Conservation (phyloP, 108 stramenopile genomes). For the Parmales sp. region DNA sequence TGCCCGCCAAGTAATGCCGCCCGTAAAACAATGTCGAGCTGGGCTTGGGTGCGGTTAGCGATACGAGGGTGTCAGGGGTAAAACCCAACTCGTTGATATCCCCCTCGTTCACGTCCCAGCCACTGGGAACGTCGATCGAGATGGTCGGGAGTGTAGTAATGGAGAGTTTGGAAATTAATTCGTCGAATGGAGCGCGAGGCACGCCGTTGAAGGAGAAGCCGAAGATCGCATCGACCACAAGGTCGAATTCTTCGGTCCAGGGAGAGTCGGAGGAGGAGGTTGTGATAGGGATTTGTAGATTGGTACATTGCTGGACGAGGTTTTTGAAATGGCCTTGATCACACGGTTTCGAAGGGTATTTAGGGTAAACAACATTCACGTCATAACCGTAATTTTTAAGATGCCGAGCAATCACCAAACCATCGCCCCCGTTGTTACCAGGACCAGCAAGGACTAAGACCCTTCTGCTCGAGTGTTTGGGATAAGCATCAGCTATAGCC, state of each 20-base stretch:
- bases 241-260: slow-evolving; percentile 22
- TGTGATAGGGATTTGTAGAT: background rate
- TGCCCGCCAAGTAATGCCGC: slow-evolving; percentile 83
- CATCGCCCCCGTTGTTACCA: slow-evolving; percentile 99
- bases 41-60: slow-evolving; percentile 86
- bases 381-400: slow-evolving; percentile 78
- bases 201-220: slow-evolving; percentile 87
- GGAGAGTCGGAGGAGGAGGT: slow-evolving; percentile 15
- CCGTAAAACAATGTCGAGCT: slow-evolving; percentile 59
- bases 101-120: slow-evolving; percentile 85
- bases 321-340: slow-evolving; percentile 15
- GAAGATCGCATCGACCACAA: slow-evolving; percentile 94
- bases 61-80: slow-evolving; percentile 67
- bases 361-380: slow-evolving; percentile 79
- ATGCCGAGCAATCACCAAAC: slow-evolving; percentile 94
- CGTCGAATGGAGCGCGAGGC: slow-evolving; percentile 75
- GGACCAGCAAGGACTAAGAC: slow-evolving; percentile 64
- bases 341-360: slow-evolving; percentile 36
- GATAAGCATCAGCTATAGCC: slow-evolving; percentile 54
- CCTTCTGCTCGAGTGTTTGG: background rate
- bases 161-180: slow-evolving; percentile 52
- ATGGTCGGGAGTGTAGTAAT: slow-evolving; percentile 36
- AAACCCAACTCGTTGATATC: slow-evolving; percentile 36
- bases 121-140: slow-evolving; percentile 88
- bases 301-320: slow-evolving; percentile 11